A percentile compares a stretch with the other conserved stretches of the same genome.
phyloP scores from a whole-genome alignment of 1,139 yeast species.

The Debaryomyces fabryi region DNA sequence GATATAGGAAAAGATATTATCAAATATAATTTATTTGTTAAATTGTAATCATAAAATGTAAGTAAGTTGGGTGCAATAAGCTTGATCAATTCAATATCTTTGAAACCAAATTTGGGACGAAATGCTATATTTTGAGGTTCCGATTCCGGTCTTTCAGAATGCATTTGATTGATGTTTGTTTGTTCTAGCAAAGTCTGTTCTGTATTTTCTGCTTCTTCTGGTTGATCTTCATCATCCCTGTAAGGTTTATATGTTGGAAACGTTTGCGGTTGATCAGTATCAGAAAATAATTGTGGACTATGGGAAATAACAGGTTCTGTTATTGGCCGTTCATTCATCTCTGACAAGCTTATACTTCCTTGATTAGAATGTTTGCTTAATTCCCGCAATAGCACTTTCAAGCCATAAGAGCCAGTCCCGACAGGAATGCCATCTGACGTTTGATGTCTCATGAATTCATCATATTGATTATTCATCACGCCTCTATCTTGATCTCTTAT shows the following conservation, averaged over 20 bases:
- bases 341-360: slow-evolving; percentile 12
- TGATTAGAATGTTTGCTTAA: slow-evolving; percentile 31
- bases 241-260: slow-evolving; percentile 12
- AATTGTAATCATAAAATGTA: slow-evolving; percentile 11
- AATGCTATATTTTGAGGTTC: neutral
- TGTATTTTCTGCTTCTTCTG: slow-evolving; percentile 2
- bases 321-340: slow-evolving; percentile 19
- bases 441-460: slow-evolving; percentile 16
- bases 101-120: neutral
- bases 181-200: neutral
- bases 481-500: slow-evolving; percentile 9
- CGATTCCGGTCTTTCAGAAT: neutral
- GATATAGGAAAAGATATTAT: slow-evolving; percentile 47
- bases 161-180: neutral
- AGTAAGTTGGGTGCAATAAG: slow-evolving; percentile 21
- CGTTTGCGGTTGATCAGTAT: slow-evolving; percentile 6
- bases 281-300: neutral
- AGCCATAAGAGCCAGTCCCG: slow-evolving; percentile 36
- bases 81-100: slow-evolving; percentile 22
- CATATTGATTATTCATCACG: slow-evolving; percentile 14
- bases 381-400: slow-evolving; percentile 36
- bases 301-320: slow-evolving; percentile 16
- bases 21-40: slow-evolving; percentile 22
- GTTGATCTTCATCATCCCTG: slow-evolving; percentile 9
- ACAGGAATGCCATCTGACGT: slow-evolving; percentile 13